Percentiles rank a stretch among this genome's conserved stretches.
These are phyloP conservation scores for Claviceps sp. DNA, from an alignment of 2,329 filamentous ascomycete genomes.

Conservation along the genomic window DNA sequence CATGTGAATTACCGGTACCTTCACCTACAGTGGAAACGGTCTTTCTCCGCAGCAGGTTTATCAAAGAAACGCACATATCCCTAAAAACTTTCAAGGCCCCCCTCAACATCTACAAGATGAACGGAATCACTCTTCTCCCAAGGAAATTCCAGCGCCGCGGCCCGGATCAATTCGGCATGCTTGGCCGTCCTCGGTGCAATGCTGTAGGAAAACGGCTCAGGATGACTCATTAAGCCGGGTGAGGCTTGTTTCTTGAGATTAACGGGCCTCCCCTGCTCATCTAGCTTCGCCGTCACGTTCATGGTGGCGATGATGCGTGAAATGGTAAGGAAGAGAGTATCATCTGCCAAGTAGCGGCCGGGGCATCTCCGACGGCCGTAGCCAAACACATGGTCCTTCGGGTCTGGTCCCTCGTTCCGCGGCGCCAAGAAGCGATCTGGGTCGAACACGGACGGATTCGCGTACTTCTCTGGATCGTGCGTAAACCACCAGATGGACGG, in stretches of 20 bases:
- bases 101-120: not conserved
- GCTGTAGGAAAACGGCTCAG: not conserved
- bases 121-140: slow-evolving; percentile 6
- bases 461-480: slow-evolving; percentile 56
- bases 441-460: slow-evolving; percentile 21
- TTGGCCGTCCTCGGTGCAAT: slow-evolving; percentile 1
- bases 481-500: slow-evolving; percentile 24
- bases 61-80: not conserved
- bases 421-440: slow-evolving; percentile 18
- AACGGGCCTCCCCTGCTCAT: slow-evolving; percentile 22
- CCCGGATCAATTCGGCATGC: slow-evolving; percentile 3
- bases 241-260: slow-evolving; percentile 8
- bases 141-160: slow-evolving; percentile 3
- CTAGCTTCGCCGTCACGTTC: slow-evolving; percentile 15
- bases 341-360: slow-evolving; percentile 18
- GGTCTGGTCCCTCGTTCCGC: slow-evolving; percentile 15
- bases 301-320: slow-evolving; percentile 34
- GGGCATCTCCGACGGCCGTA: slow-evolving; percentile 24
- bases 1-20: no score
- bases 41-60: not conserved
- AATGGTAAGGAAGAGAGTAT: slow-evolving; percentile 18
- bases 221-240: slow-evolving; percentile 2
- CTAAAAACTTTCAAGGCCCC: not conserved
- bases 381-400: slow-evolving; percentile 16
- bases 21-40: no score